Evolutionary conservation across 306 rosid species (phyloP).

Genomic region (Castanopsis chinensis): DNA sequence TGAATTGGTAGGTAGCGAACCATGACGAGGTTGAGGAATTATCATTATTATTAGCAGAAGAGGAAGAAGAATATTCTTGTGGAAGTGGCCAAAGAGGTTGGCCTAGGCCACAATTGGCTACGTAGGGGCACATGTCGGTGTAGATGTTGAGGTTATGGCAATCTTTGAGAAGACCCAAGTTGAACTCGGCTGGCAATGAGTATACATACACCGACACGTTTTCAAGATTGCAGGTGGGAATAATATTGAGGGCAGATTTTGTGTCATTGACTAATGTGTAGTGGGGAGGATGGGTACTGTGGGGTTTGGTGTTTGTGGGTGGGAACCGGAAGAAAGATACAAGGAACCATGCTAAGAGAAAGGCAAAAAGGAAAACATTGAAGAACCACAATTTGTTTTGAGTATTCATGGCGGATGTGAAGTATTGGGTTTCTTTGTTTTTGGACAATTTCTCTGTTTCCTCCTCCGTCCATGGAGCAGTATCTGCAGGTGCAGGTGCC

Average conservation of each 20-base stretch:
- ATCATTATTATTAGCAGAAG: too few species aligned
- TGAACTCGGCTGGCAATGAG: constrained; percentile 62
- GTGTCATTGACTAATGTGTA: too few species aligned
- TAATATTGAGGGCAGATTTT: not conserved
- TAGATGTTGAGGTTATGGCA: constrained; percentile 62
- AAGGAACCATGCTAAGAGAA: constrained; percentile 45
- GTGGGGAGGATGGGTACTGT: not conserved
- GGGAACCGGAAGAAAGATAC: constrained; percentile 33
- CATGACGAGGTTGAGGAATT: constrained; percentile 29
- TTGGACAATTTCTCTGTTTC: constrained; percentile 24
- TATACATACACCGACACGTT: constrained; percentile 47
- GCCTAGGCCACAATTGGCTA: constrained; percentile 74
- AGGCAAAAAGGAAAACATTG: constrained; percentile 29
- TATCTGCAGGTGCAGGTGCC: constrained; percentile 15
- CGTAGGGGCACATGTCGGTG: constrained; percentile 90
- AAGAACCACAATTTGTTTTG: not conserved
- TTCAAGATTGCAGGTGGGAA: constrained; percentile 34
- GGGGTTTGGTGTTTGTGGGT: not conserved
- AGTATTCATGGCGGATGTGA: not conserved
- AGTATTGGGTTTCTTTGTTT: constrained; percentile 20
- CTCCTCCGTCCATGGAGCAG: constrained; percentile 29
- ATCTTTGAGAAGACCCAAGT: constrained; percentile 49
- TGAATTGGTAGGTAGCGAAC: constrained; percentile 84
- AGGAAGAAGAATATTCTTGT: too few species aligned
- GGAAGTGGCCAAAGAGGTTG: constrained; percentile 25